phyloP scores from a whole-genome alignment of 176 grass and related monocot genomes.

The Zea mays region Zm-B73-REFERENCE-NAM-5.0 NC_050099.1:80598001-80598500 shows the following conservation, averaged over 20 bases:
- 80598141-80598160: background rate
- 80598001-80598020: too few relatives aligned
- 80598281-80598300: background rate
- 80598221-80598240: background rate
- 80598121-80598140: background rate
- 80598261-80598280: background rate
- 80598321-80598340: background rate
- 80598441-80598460: too few relatives aligned
- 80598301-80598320: background rate
- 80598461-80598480: too few relatives aligned
- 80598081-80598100: too few relatives aligned
- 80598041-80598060: too few relatives aligned
- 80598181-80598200: background rate
- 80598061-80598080: too few relatives aligned
- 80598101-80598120: too few relatives aligned
- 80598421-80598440: too few relatives aligned
- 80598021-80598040: too few relatives aligned
- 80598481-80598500: background rate
- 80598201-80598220: background rate
- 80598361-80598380: too few relatives aligned
- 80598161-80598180: background rate
- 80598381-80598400: too few relatives aligned
- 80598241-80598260: background rate
- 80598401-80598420: too few relatives aligned
- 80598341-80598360: constrained; percentile 11